Percentiles rank a stretch among this genome's conserved stretches.
Evolutionary conservation across 495 filamentous ascomycete genomes (phyloP).

Genomic region (Talaromyces thailandensis): DNA sequence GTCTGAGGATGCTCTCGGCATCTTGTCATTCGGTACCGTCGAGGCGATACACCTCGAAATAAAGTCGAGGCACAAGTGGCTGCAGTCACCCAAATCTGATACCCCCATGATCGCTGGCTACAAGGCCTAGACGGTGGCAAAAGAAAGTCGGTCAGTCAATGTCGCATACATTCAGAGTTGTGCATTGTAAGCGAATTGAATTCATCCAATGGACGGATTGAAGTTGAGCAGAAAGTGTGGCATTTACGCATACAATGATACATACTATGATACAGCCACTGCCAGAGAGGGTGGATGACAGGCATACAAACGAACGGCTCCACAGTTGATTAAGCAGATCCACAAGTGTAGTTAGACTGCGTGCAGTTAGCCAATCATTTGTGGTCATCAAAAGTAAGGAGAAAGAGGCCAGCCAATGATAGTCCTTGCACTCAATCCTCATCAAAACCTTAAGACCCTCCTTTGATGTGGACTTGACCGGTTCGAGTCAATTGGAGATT

Average conservation of each 20-base stretch:
- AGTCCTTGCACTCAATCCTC: too few relatives aligned
- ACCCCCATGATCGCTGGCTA: not conserved
- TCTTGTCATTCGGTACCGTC: too few relatives aligned
- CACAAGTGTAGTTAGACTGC: not conserved
- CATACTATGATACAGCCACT: too few relatives aligned
- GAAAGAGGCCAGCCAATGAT: too few relatives aligned
- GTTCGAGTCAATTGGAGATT: not conserved
- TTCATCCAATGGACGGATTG: not conserved
- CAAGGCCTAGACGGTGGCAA: not conserved
- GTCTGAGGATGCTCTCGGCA: too few relatives aligned
- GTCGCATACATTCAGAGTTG: not conserved
- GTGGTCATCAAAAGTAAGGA: too few relatives aligned
- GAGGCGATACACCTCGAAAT: too few relatives aligned
- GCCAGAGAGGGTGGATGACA: not conserved
- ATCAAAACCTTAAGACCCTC: not conserved
- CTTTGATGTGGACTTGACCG: not conserved
- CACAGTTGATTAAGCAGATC: not conserved
- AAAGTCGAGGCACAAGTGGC: too few relatives aligned
- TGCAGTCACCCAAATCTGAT: not conserved
- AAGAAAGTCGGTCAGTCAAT: not conserved
- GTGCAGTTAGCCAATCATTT: not conserved
- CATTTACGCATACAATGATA: too few relatives aligned
- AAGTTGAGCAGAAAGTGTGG: not conserved
- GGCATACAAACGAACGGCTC: not conserved
- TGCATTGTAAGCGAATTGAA: not conserved